Evolutionary conservation across 2,329 filamentous ascomycete species (phyloP).

Genomic region (Didymella pomorum): DNA sequence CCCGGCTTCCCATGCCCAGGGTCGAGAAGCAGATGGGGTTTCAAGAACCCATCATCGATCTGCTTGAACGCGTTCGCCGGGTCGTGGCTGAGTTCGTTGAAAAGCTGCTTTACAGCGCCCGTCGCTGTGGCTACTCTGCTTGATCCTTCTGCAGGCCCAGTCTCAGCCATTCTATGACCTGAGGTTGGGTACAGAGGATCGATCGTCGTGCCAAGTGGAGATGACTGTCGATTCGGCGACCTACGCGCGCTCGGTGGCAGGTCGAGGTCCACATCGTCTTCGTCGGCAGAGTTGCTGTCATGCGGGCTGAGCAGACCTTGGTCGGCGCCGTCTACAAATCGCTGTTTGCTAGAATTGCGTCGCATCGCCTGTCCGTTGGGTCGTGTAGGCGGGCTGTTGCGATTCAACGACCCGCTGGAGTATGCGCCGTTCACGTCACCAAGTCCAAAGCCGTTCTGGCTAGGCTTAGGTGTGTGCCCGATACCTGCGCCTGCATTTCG

Average conservation of each 20-base stretch:
- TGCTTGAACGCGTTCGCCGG: conserved; percentile 90
- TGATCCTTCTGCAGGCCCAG: conserved; percentile 29
- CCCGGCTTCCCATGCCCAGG: conserved; percentile 53
- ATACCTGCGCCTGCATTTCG: conserved; percentile 81
- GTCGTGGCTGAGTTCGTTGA: conserved; percentile 80
- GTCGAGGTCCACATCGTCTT: conserved; percentile 64
- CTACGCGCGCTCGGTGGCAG: conserved; percentile 65
- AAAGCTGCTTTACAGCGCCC: conserved; percentile 79
- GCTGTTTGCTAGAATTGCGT: conserved; percentile 61
- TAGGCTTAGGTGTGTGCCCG: conserved; percentile 74
- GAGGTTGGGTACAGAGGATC: conserved; percentile 53
- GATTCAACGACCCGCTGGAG: conserved; percentile 63
- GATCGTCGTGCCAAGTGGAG: conserved; percentile 34
- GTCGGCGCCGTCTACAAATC: conserved; percentile 58
- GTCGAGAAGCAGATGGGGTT: conserved; percentile 87
- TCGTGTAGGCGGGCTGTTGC: conserved; percentile 57
- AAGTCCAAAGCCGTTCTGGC: conserved; percentile 63
- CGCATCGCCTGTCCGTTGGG: conserved; percentile 56
- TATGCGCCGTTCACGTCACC: conserved; percentile 62
- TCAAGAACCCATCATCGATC: conserved; percentile 95
- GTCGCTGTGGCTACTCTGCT: conserved; percentile 69
- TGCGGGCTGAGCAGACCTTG: conserved; percentile 63
- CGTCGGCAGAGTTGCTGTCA: conserved; percentile 60
- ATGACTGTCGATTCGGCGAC: conserved; percentile 51
- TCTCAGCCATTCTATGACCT: conserved; percentile 36